Evolutionary conservation across 495 filamentous ascomycete genomes (phyloP), one percentile per base, ranked within the genome.

Genomic region (Aspergillus asperescens): DNA sequence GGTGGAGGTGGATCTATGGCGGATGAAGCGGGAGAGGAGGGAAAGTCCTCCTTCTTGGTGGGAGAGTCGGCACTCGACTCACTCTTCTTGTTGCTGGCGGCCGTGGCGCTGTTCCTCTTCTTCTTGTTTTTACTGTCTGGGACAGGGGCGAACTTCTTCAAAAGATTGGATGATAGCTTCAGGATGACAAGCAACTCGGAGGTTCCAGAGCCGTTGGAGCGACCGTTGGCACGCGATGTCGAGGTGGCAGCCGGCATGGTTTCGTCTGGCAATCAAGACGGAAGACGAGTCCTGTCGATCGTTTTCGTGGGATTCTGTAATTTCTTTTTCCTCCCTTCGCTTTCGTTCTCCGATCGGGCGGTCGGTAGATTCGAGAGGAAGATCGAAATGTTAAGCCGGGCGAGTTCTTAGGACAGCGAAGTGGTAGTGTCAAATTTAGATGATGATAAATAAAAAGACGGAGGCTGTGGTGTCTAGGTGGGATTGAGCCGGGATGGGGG

Each of bases 121-220:
- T 57, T 60, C 49, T 59, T 58, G 57, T 54, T 58, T 44, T 64
- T 67, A 28, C 16, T 41, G 28, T 63, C 62, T 40, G 59, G 18
- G 7, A 58, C 12, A 29, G 64, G 59, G 24, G 68, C 61, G 55
- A 85, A 82, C 20, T 64, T 66, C 44, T 62, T 63, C 7, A 88
- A 69, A 16, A 62, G 40, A 1, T 73, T 64, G 27, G 75, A 62
- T 5, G 77, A 63, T 43, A 86, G 63, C 62, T 77, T 81, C 20
- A 87, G 70, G 37, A 70, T 70, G 62, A 86, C 57, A 24, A 81
- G 61, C 60, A 68, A 61, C 64, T 78, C 78, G 41, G 56, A 52
- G 43, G 48, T 40, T 16, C 62, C 60, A 28, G 72, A 62, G 49
- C 66, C 58, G 57, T 62, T 68, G 54, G 70, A 66, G 62, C 67